phyloP scores from a whole-genome alignment of 1,139 yeast species.

The Debaryomyces subglobosus region DNA sequence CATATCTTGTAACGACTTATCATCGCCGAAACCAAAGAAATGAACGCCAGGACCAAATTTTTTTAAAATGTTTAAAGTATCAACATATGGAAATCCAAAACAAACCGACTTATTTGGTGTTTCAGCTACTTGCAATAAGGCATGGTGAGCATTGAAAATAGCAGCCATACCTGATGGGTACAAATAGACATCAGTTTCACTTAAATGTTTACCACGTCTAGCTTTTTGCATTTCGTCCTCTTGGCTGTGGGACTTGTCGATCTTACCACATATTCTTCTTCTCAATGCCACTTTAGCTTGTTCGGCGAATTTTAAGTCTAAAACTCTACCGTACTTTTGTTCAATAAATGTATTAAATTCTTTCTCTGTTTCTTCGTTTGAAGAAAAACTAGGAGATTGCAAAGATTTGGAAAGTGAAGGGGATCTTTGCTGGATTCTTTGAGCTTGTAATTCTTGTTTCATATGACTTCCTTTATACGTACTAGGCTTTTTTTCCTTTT shows the following conservation, averaged over 20 bases:
- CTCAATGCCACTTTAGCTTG: conserved; percentile 77
- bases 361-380: conserved; percentile 39
- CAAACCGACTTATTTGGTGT: conserved; percentile 72
- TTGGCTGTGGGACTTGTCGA: conserved; percentile 47
- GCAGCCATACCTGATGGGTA: conserved; percentile 95
- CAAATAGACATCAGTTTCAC: conserved; percentile 73
- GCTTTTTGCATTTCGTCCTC: conserved; percentile 34
- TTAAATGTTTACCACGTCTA: conserved; percentile 36
- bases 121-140: conserved; percentile 39
- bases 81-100: conserved; percentile 95
- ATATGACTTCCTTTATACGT: conserved; percentile 18
- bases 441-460: conserved; percentile 44
- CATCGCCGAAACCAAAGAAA: conserved; percentile 85
- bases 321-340: conserved; percentile 86
- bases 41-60: conserved; percentile 90
- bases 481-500: conserved; percentile 21
- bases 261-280: conserved; percentile 73
- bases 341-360: conserved; percentile 77
- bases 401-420: conserved; percentile 33
- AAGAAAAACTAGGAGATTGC: conserved; percentile 23
- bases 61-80: conserved; percentile 79
- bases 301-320: conserved; percentile 73
- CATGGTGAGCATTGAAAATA: conserved; percentile 79
- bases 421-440: conserved; percentile 38
- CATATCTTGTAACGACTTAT: conserved; percentile 64